phyloP scores from a whole-genome alignment of 179 eudicot species.

The Pouteria campechiana region DNA sequence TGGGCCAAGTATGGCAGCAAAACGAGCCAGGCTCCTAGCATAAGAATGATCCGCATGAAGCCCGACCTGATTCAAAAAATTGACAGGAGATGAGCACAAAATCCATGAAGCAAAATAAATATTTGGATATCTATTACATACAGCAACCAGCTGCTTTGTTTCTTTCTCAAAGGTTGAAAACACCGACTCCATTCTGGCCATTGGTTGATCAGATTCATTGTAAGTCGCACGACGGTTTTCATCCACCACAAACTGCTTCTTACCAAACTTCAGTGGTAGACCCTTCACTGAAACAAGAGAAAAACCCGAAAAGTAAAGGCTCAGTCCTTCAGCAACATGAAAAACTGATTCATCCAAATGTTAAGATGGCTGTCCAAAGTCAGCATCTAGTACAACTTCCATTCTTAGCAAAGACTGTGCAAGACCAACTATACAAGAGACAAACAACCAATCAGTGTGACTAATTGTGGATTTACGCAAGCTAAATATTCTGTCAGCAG shows the following conservation, averaged over 20 bases:
- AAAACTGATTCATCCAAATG: background rate
- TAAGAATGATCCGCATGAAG: slow-evolving; percentile 64
- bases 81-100: slow-evolving; percentile 1
- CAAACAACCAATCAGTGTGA: too few species aligned
- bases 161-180: slow-evolving; percentile 71
- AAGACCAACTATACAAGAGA: too few species aligned
- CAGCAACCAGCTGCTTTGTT: slow-evolving; percentile 80
- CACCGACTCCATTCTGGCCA: slow-evolving; percentile 37
- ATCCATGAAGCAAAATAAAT: background rate
- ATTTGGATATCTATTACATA: slow-evolving; percentile 22
- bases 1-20: slow-evolving; percentile 83
- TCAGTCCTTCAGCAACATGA: too few species aligned
- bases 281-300: slow-evolving; percentile 41
- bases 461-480: too few species aligned
- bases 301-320: slow-evolving; percentile 6
- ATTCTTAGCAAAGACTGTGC: too few species aligned
- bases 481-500: too few species aligned
- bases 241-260: slow-evolving; percentile 43
- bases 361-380: too few species aligned
- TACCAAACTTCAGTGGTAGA: slow-evolving; percentile 39
- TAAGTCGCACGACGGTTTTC: slow-evolving; percentile 85
- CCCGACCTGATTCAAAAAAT: slow-evolving; percentile 57
- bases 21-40: slow-evolving; percentile 88
- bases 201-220: slow-evolving; percentile 35
- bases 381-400: too few species aligned